Base-by-base conservation (phyloP, 306 rosid species). In the Luffa acutangula region DNA sequence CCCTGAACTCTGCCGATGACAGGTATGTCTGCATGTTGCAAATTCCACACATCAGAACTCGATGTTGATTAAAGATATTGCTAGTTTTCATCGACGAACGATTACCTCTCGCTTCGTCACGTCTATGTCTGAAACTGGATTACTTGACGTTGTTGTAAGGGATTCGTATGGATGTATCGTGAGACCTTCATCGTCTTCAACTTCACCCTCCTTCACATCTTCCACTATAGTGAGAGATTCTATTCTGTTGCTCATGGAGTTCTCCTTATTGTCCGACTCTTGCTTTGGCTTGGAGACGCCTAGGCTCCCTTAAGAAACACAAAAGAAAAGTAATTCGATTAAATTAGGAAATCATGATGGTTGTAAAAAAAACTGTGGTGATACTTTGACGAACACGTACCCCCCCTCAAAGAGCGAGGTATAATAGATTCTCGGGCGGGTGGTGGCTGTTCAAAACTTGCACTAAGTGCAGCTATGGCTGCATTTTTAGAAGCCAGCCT, bases 71-170 rank as follows among this genome's bases (percentile, higher is more conserved):
- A 43, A 60, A 83, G 79, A 52, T 64, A n/a, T 39, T 45, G 18
- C 49, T 51, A 6, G 39, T 12, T 59, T 39, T 21, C 21, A 54
- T 72, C 21, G 13, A 31, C 79, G 80, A 79, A 66, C 57, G 46
- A 25, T 49, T 85, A 96, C 99, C 99, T 96, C 99, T 82, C 99
- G 87, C 88, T 86, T 96, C 7, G 97, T 91, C 56, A 93, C 89
- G 67, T 96, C 99, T 39, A 96, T 91, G 52, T 91, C 94, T 76
- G 89, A 0, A 64, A 80, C 58, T 21, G 98, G 97, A 87, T 85
- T 87, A 14, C 84, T 18, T 25, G 99, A 85, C 18, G 57, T 80
- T 59, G 88, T 96, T 77, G 82, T 89, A 81, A 96, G 78, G 51
- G 87, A 86, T 37, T 91, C 94, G 51, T 89, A 96, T 46, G 98